phyloP scores from a whole-genome alignment of 495 filamentous ascomycete genomes.

The Xeromyces bisporus region DNA sequence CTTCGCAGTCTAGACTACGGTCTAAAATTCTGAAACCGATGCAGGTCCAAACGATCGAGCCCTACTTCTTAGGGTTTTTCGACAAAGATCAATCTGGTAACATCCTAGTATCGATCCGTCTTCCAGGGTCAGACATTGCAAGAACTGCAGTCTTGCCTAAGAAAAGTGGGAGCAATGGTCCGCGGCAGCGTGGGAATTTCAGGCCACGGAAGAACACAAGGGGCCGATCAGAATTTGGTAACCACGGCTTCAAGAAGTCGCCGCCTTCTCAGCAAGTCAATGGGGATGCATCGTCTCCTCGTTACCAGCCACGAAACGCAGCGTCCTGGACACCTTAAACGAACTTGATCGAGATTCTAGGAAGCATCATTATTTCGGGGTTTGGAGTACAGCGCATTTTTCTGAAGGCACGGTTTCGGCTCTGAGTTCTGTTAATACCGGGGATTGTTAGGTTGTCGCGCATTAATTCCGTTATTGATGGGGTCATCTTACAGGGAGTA shows the following conservation, averaged over 20 bases:
- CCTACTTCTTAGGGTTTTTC: constrained; percentile 15
- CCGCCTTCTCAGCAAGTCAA: constrained; percentile 12
- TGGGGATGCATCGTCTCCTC: constrained; percentile 11
- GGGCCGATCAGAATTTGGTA: constrained; percentile 15
- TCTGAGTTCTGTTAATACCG: no score
- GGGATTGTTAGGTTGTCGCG: no score
- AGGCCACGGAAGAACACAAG: constrained; percentile 22
- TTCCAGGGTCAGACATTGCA: constrained; percentile 19
- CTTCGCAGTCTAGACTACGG: constrained; percentile 16
- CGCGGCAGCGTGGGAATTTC: constrained; percentile 15
- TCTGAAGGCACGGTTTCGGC: background rate
- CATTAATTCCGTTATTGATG: no score
- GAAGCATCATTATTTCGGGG: no score
- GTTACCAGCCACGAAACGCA: constrained; percentile 15
- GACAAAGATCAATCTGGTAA: constrained; percentile 23
- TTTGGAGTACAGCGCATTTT: constrained; percentile 11
- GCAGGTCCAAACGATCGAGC: constrained; percentile 24
- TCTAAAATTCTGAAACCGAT: constrained; percentile 21
- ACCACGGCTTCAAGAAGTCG: constrained; percentile 13
- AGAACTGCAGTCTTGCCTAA: constrained; percentile 16
- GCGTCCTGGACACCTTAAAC: constrained; percentile 5
- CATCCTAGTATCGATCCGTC: constrained; percentile 14
- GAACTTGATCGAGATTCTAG: no score
- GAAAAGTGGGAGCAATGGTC: constrained; percentile 11
- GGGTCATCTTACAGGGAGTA: no score